phyloP scores from a whole-genome alignment of 176 grass and related monocot species.

The Ananas comosus region DNA sequence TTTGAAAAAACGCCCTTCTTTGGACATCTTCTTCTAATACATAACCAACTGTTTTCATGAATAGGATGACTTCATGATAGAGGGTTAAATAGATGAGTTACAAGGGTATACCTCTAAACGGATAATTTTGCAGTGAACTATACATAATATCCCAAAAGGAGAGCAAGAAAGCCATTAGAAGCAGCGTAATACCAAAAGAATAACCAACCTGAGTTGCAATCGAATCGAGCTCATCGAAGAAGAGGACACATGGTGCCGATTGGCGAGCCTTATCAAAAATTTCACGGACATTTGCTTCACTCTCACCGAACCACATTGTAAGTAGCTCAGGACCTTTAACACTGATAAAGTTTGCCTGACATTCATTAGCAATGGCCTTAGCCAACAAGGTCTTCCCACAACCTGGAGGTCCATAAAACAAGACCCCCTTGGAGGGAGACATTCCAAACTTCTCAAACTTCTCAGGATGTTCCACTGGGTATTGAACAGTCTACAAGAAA shows the following conservation, averaged over 20 bases:
- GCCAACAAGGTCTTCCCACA: conserved; percentile 84
- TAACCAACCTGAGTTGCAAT: conserved; percentile 70
- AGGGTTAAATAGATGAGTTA: too few relatives aligned
- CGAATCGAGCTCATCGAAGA: conserved; percentile 72
- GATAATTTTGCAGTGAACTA: too few relatives aligned
- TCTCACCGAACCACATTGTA: conserved; percentile 97
- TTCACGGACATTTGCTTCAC: conserved; percentile 77
- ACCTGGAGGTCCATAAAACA: conserved; percentile 84
- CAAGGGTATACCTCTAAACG: too few relatives aligned
- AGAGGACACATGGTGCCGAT: conserved; percentile 70
- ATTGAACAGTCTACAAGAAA: conserved; percentile 64
- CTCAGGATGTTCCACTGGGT: conserved; percentile 79
- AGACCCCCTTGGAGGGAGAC: conserved; percentile 80
- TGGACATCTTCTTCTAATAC: too few relatives aligned
- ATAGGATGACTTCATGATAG: too few relatives aligned
- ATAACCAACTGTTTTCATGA: too few relatives aligned
- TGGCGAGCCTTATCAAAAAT: conserved; percentile 75
- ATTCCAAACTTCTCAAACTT: conserved; percentile 93
- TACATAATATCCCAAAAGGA: too few relatives aligned
- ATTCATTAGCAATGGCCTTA: conserved; percentile 91
- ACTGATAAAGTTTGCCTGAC: conserved; percentile 89
- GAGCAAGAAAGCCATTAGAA: too few relatives aligned
- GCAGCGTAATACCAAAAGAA: too few relatives aligned
- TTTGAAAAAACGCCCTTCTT: too few relatives aligned
- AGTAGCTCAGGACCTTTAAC: conserved; percentile 73